Conservation (phyloP, 1,284 basidiomycete species). For the Mrakiaceae sp. region DNA sequence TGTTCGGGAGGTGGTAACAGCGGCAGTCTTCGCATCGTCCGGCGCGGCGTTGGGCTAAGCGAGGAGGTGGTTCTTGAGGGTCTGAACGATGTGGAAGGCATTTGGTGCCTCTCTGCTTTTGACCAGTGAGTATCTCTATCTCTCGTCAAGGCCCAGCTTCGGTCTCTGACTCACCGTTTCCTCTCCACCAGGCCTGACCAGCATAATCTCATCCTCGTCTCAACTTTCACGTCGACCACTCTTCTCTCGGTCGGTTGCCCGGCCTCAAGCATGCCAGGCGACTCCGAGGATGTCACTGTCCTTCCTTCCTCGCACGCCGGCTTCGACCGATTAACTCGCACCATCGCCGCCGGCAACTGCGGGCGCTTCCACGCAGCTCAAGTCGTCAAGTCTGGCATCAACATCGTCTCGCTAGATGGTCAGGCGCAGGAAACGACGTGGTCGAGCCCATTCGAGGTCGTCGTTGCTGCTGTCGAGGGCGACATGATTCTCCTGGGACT, state of each 20-base stretch:
- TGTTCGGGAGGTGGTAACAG: constrained; percentile 75
- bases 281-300: constrained; percentile 30
- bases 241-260: constrained; percentile 35
- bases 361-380: constrained; percentile 45
- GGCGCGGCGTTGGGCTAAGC: constrained; percentile 74
- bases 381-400: constrained; percentile 46
- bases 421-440: no score
- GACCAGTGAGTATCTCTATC: no score
- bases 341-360: constrained; percentile 55
- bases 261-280: constrained; percentile 15
- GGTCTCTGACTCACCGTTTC: no score
- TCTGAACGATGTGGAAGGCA: constrained; percentile 44
- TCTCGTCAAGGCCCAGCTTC: no score
- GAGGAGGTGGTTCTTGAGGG: constrained; percentile 54
- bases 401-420: no score
- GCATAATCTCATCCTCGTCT: constrained; percentile 20
- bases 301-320: constrained; percentile 14
- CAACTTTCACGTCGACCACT: constrained; percentile 20
- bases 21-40: constrained; percentile 68
- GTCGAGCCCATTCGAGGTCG: constrained; percentile 38
- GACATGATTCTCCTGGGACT: constrained; percentile 57
- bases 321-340: constrained; percentile 38
- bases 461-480: constrained; percentile 53
- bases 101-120: constrained; percentile 51
- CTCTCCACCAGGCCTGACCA: no score